These are phyloP conservation scores for Grosmannia penicillata DNA, from an alignment of 2,329 filamentous ascomycete species.

Conservation along the genomic window DNA sequence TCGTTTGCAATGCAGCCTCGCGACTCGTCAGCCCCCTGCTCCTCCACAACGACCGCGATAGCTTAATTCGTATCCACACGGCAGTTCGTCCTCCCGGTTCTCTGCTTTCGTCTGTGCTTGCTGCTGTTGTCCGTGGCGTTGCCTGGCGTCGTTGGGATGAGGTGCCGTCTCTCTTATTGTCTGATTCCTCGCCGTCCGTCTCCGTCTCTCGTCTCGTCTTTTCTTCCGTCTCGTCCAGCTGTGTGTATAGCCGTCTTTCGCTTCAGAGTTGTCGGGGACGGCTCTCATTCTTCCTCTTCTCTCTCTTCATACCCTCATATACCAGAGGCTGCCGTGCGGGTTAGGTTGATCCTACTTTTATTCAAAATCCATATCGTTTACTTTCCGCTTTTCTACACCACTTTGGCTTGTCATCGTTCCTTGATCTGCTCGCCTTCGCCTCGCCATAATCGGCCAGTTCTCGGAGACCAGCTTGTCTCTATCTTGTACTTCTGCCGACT, in stretches of 20 bases:
- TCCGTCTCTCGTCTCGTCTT: not conserved
- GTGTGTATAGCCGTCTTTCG: no score
- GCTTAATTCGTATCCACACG: not conserved
- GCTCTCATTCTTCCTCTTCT: not conserved
- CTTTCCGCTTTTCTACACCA: constrained; percentile 1
- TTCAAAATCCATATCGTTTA: no score
- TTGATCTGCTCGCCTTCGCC: no score
- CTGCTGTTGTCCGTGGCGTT: no score
- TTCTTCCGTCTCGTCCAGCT: not conserved
- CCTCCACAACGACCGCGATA: not conserved
- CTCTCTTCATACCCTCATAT: constrained; percentile 1
- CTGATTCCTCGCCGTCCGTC: not conserved
- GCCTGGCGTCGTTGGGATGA: no score
- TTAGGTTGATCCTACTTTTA: not conserved
- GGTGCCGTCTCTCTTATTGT: no score
- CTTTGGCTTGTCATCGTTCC: no score
- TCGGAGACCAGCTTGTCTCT: no score
- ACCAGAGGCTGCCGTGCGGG: constrained; percentile 7
- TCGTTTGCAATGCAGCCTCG: constrained; percentile 1
- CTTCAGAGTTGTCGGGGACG: no score
- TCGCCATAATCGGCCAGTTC: no score
- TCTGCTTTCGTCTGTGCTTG: not conserved
- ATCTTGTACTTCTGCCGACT: not conserved
- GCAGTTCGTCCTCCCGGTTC: not conserved
- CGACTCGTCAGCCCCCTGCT: not conserved